Base-by-base conservation (phyloP, 345 rosid species). In the Capsella bursapastoris region DNA sequence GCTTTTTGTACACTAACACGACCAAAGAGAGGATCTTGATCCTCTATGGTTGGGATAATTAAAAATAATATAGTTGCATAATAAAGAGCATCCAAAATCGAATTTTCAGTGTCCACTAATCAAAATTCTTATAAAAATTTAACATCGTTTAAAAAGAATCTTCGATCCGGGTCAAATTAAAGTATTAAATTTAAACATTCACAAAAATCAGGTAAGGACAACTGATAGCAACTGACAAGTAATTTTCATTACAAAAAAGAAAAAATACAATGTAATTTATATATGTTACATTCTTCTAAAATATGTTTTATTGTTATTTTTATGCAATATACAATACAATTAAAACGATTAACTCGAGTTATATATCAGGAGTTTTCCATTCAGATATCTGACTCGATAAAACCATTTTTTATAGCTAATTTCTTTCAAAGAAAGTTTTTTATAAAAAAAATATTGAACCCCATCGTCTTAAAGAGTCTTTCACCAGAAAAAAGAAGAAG, bases 401-500 rank as follows among this genome's bases (percentile, higher is more conserved):
- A 37, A 59, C 15, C 28, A 18, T 18, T 0, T 22, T 15, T 16
- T 18, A 18, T 18, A 18, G 18, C 9, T 22, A 51, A 3, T 6
- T 5, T 25, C 31, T 5, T 28, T 27, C 10, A 7, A 48, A 48
- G 9, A 8, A 48, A 37, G 1, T 27, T 22, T 22, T 22, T 22
- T 2, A 28, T 0, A 18, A 18, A 41, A 37, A 41, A 37, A 32
- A 22, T 31, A 63, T 13, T 64, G 16, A 53, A 43, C 28, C 47
- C 38, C 38, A 14, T 44, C 8, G 35, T 41, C 63, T 41, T 43
- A 15, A 29, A 18, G 11, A 58, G 35, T 67, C 27, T 51, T 67
- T 75, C 74, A 75, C 74, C 73, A 75, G 31, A 68, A 68, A 25
- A 60, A 67, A 13, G 73, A 38, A 40, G 78, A 15, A 7, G 64